Percentiles rank a stretch among this genome's conserved stretches.
These are phyloP conservation scores for Xylariaceae sp. DNA, from an alignment of 2,329 filamentous ascomycete species.

Conservation along the genomic window DNA sequence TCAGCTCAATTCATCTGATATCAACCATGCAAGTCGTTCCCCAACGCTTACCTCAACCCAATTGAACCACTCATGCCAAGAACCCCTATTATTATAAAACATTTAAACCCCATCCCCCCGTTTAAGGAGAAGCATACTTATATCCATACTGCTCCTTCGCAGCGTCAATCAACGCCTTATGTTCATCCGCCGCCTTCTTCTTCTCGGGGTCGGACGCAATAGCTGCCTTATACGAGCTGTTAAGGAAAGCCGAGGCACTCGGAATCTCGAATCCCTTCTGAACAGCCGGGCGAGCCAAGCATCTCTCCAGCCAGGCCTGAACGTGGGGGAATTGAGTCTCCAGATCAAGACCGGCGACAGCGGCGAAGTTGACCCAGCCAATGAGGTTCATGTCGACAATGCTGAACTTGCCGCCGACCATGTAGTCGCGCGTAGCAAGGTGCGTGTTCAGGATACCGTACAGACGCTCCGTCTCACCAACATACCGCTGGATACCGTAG, in stretches of 20 bases:
- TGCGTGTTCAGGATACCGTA: constrained; percentile 68
- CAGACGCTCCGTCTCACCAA: constrained; percentile 68
- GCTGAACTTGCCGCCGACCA: constrained; percentile 57
- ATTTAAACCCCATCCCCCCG: background rate
- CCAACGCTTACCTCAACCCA: background rate
- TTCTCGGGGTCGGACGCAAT: constrained; percentile 44
- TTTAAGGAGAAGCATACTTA: constrained; percentile 39
- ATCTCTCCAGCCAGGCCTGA: constrained; percentile 60
- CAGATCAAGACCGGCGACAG: constrained; percentile 59
- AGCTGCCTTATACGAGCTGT: constrained; percentile 37
- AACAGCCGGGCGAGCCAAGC: constrained; percentile 54
- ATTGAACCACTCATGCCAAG: background rate
- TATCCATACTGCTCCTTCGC: constrained; percentile 45
- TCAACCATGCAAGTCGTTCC: background rate
- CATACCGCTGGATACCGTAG: constrained; percentile 68
- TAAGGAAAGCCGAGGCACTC: constrained; percentile 35
- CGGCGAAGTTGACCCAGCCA: constrained; percentile 59
- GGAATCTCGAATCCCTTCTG: constrained; percentile 62
- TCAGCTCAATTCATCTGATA: background rate
- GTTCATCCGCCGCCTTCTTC: constrained; percentile 38
- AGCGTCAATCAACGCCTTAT: constrained; percentile 33
- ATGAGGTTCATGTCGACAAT: constrained; percentile 69
- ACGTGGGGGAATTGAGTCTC: constrained; percentile 55
- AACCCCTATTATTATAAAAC: background rate
- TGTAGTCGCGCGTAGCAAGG: constrained; percentile 47